These are phyloP conservation scores for Aspergillus versicolor DNA, from an alignment of 2,329 filamentous ascomycete species.

Conservation along the genomic window DNA sequence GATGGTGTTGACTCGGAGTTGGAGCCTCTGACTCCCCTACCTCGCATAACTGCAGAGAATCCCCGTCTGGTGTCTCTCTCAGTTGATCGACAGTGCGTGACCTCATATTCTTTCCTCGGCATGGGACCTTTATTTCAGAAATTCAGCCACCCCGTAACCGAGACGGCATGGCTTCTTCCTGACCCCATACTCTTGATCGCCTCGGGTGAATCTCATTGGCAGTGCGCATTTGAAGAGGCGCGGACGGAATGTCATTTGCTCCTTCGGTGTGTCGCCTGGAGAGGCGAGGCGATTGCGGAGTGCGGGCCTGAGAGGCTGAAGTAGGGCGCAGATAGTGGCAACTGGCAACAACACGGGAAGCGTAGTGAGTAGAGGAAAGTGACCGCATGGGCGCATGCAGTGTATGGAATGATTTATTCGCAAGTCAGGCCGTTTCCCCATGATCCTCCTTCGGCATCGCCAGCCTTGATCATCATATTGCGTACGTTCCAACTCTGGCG, in stretches of 20 bases:
- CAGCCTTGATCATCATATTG: conserved; percentile 10
- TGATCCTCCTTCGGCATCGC: conserved; percentile 1
- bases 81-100: conserved; percentile 37
- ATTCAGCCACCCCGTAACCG: conserved; percentile 10
- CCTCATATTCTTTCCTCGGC: conserved; percentile 24
- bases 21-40: neutral
- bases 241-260: conserved; percentile 5
- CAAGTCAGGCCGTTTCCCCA: neutral
- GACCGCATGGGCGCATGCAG: neutral
- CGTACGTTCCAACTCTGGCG: conserved; percentile 1
- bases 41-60: neutral
- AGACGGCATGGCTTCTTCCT: conserved; percentile 1
- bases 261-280: neutral
- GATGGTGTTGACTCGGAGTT: neutral
- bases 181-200: conserved; percentile 11
- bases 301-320: neutral
- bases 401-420: neutral
- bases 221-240: neutral
- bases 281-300: neutral
- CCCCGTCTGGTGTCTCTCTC: conserved; percentile 2
- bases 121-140: conserved; percentile 13
- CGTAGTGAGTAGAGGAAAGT: neutral
- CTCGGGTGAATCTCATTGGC: conserved; percentile 6
- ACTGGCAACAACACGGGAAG: neutral
- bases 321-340: neutral